Conservation (phyloP, 2,329 filamentous ascomycete genomes). For the Fusarium coicis region DNA sequence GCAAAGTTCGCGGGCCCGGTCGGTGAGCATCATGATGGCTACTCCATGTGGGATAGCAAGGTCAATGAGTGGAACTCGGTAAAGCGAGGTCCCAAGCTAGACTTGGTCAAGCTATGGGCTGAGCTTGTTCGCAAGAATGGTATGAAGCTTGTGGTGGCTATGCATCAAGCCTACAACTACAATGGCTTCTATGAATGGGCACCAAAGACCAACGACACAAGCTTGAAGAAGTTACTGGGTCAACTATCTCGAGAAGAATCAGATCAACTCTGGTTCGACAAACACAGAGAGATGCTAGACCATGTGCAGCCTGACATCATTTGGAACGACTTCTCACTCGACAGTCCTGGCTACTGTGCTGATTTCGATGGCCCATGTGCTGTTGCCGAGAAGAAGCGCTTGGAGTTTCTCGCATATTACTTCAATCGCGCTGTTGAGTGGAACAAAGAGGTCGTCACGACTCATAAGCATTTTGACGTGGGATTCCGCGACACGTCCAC, state of each 20-base stretch:
- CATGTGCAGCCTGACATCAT: slow-evolving; percentile 17
- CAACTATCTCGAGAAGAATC: not conserved
- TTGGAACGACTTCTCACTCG: slow-evolving; percentile 17
- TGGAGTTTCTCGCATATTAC: slow-evolving; percentile 15
- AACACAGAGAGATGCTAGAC: slow-evolving; percentile 17
- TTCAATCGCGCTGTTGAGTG: slow-evolving; percentile 15
- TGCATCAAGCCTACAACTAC: slow-evolving; percentile 26
- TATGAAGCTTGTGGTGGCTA: slow-evolving; percentile 20
- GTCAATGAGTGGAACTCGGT: slow-evolving; percentile 25
- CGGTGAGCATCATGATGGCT: slow-evolving; percentile 19
- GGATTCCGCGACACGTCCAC: slow-evolving; percentile 20
- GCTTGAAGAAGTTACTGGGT: not conserved
- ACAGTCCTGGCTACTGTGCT: slow-evolving; percentile 4
- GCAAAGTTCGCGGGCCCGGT: slow-evolving; percentile 19
- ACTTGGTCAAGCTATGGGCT: slow-evolving; percentile 13
- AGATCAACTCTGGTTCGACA: slow-evolving; percentile 10
- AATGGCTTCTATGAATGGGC: slow-evolving; percentile 19
- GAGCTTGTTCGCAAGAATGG: slow-evolving; percentile 2
- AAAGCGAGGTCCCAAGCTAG: slow-evolving; percentile 5
- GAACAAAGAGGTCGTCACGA: slow-evolving; percentile 8
- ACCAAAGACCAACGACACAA: slow-evolving; percentile 7
- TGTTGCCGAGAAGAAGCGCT: not conserved
- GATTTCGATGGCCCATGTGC: slow-evolving; percentile 4
- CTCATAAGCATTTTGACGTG: slow-evolving; percentile 14
- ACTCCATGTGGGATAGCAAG: slow-evolving; percentile 22